Conservation (phyloP, 305 asterid species). For the Coffea humblotiana region DNA sequence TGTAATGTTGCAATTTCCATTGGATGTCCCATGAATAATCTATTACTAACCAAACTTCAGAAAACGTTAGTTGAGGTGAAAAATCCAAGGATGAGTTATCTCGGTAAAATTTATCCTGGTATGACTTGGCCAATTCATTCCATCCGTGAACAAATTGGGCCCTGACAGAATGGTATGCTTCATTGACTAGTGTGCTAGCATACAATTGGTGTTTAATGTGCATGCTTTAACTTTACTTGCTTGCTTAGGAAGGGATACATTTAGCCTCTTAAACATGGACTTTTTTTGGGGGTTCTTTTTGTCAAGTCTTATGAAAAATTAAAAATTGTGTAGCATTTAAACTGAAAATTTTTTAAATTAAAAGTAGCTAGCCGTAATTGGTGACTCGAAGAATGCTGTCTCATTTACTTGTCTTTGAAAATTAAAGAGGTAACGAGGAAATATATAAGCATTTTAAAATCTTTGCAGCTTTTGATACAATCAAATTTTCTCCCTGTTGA, state of each 20-base stretch:
- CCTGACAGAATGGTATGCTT: not conserved
- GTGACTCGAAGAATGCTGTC: slow-evolving; percentile 9
- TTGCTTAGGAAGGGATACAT: not conserved
- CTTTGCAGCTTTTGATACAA: not conserved
- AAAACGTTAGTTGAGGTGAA: no score
- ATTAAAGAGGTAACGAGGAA: not conserved
- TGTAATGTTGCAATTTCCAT: no score
- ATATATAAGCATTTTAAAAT: not conserved
- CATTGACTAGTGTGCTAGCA: not conserved
- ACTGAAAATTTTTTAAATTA: not conserved
- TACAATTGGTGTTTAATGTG: not conserved
- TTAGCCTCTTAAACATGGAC: not conserved
- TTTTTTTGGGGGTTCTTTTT: not conserved
- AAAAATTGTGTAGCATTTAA: not conserved
- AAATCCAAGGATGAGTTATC: no score
- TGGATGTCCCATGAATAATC: no score
- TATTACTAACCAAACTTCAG: no score
- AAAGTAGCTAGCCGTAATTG: slow-evolving; percentile 3
- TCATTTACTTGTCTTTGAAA: slow-evolving; percentile 1
- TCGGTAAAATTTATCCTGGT: no score
- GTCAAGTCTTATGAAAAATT: not conserved
- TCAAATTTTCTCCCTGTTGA: slow-evolving; percentile 1
- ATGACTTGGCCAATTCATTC: no score
- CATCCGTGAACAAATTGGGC: no score
- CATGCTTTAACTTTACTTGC: not conserved